Percentiles rank a stretch among this genome's conserved stretches.
Evolutionary conservation across 73 alveolate genomes (phyloP).

Genomic region (Blepharisma japonicum): DNA sequence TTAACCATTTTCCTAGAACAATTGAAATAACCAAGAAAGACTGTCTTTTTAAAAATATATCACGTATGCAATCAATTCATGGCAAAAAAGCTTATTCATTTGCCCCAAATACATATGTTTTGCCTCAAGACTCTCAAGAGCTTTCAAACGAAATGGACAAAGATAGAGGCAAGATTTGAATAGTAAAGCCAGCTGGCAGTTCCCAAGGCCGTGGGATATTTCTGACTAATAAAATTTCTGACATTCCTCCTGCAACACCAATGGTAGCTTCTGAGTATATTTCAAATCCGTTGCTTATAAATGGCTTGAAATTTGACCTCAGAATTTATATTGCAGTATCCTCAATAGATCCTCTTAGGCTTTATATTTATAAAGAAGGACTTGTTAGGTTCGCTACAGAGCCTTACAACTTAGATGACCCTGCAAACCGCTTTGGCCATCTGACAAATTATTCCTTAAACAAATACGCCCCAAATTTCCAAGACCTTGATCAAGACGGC

Average conservation of each 20-base stretch:
- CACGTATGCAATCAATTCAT: constrained; percentile 62
- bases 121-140: constrained; percentile 74
- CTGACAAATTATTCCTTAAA: constrained; percentile 89
- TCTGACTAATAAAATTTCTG: constrained; percentile 62
- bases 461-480: constrained; percentile 79
- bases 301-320: constrained; percentile 80
- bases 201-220: constrained; percentile 80
- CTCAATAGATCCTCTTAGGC: constrained; percentile 81
- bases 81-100: constrained; percentile 64
- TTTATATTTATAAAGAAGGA: constrained; percentile 88
- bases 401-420: constrained; percentile 53
- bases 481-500: constrained; percentile 73
- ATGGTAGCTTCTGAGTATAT: constrained; percentile 71
- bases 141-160: constrained; percentile 58
- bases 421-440: constrained; percentile 66
- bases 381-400: constrained; percentile 84
- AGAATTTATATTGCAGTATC: constrained; percentile 87
- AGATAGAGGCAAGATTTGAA: constrained; percentile 46
- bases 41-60: constrained; percentile 45
- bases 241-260: constrained; percentile 58
- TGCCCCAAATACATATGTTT: constrained; percentile 66
- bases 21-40: constrained; percentile 79
- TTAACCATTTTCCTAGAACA: constrained; percentile 74
- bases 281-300: constrained; percentile 81
- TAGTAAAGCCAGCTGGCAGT: constrained; percentile 83